These are phyloP conservation scores for Haberlea rhodopensis DNA, from an alignment of 257 asterid genomes.

Conservation along the genomic window DNA sequence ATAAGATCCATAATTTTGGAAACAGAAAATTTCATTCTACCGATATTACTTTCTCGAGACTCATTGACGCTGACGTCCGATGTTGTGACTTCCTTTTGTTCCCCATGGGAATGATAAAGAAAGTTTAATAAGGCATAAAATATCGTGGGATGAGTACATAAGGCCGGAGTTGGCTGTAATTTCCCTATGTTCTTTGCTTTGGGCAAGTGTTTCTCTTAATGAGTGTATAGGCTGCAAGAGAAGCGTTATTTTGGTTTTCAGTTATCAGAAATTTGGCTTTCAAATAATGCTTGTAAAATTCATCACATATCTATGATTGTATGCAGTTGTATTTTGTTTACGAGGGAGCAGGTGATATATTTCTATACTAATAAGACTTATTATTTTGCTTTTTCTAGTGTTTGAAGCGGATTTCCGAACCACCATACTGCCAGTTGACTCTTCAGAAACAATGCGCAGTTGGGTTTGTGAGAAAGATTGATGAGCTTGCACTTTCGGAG, in stretches of 20 bases:
- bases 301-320: background rate
- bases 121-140: background rate
- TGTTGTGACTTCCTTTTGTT: background rate
- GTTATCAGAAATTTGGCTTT: background rate
- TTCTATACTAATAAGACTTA: background rate
- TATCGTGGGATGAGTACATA: no score
- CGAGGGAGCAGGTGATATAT: background rate
- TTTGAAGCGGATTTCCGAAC: slow-evolving; percentile 7
- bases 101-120: background rate
- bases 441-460: background rate
- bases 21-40: no score
- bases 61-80: no score
- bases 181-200: background rate
- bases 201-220: background rate
- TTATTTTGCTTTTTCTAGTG: background rate
- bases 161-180: background rate
- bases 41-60: no score
- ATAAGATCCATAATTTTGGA: background rate
- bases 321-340: background rate
- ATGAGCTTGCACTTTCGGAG: background rate
- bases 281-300: background rate
- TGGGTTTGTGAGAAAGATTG: background rate
- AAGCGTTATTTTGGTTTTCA: background rate
- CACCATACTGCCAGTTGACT: background rate
- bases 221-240: background rate